Evolutionary conservation across 257 asterid species (phyloP).

Genomic region (Nicotiana noctiflora): DNA sequence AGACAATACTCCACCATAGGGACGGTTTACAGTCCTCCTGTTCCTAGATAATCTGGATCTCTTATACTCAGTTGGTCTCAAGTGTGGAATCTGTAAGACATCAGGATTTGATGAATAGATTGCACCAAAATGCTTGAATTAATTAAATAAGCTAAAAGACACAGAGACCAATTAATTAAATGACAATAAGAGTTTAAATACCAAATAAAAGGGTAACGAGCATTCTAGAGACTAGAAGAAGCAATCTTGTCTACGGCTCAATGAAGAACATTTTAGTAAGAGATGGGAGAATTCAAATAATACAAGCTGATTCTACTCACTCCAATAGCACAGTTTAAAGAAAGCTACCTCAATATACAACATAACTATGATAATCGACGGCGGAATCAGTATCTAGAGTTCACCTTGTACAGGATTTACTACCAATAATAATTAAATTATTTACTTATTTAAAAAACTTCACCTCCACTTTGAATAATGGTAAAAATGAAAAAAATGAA

Average conservation of each 20-base stretch:
- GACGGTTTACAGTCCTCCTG: conserved; percentile 32
- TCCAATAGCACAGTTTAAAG: neutral
- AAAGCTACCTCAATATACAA: neutral
- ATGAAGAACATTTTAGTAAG: neutral
- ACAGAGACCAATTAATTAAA: too few species aligned
- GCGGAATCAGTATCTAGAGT: too few species aligned
- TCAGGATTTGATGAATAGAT: neutral
- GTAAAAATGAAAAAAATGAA: neutral
- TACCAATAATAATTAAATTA: too few species aligned
- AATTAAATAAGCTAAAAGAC: neutral
- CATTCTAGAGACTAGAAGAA: neutral
- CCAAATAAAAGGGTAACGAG: neutral
- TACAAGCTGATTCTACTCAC: neutral
- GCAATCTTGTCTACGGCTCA: neutral
- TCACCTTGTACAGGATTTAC: too few species aligned
- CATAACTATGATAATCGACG: too few species aligned
- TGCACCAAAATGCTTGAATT: neutral
- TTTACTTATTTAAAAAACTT: too few species aligned
- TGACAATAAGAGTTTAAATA: neutral
- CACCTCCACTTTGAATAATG: neutral
- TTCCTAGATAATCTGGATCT: conserved; percentile 33
- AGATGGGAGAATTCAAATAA: too few species aligned
- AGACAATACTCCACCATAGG: conserved; percentile 36
- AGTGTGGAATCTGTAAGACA: conserved; percentile 31
- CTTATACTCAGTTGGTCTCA: conserved; percentile 38